Conservation (phyloP, 2,329 filamentous ascomycete genomes). For the Acrodontium crateriforme region DNA sequence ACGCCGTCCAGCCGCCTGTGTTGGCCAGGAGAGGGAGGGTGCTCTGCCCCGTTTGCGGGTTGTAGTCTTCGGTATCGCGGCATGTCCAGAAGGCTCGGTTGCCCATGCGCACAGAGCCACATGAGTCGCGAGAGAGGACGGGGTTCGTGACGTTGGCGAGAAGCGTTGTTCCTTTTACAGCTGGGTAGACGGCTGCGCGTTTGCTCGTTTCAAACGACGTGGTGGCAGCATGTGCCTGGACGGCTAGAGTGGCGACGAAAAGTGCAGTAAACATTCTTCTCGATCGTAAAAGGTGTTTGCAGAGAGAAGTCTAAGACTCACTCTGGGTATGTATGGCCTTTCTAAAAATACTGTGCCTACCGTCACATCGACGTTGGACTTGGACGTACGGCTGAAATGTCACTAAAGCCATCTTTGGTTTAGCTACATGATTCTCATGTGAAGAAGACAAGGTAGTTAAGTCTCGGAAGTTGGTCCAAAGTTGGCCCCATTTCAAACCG, state of each 20-base stretch:
- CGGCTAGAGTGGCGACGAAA: neutral
- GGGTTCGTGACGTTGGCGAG: slow-evolving; percentile 12
- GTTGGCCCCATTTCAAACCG: no score
- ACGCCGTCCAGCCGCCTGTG: slow-evolving; percentile 11
- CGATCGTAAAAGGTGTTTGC: no score
- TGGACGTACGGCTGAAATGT: no score
- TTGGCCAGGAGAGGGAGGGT: slow-evolving; percentile 10
- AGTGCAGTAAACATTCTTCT: neutral
- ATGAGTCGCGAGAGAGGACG: slow-evolving; percentile 13
- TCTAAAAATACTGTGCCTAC: no score
- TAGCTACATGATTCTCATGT: no score
- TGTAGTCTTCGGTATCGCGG: slow-evolving; percentile 11
- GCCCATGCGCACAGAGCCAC: slow-evolving; percentile 9
- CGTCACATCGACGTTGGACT: no score
- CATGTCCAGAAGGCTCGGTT: slow-evolving; percentile 14
- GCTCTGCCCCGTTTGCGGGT: slow-evolving; percentile 1
- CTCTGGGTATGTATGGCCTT: no score
- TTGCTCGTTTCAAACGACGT: neutral
- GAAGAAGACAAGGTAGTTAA: no score
- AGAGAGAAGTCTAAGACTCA: no score
- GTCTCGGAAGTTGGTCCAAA: no score
- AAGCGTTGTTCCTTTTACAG: slow-evolving; percentile 3
- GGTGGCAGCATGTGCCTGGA: neutral
- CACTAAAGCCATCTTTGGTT: no score
- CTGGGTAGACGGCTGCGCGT: neutral